These are phyloP conservation scores for Ascochyta viciae-villosae DNA, from an alignment of 2,329 filamentous ascomycete genomes.

Conservation along the genomic window DNA sequence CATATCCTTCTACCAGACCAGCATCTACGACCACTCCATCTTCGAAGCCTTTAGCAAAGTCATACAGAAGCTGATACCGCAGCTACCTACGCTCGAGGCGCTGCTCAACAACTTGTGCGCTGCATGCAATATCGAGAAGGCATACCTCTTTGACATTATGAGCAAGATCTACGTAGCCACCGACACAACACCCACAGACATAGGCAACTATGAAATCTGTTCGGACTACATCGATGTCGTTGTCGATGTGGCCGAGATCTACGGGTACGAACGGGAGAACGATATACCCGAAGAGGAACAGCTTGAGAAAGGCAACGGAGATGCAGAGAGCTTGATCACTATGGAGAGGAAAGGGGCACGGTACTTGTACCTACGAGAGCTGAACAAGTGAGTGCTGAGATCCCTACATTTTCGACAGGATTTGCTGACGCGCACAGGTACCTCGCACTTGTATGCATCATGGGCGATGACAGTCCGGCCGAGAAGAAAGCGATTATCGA, in stretches of 20 bases:
- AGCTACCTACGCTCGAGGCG: slow-evolving; percentile 89
- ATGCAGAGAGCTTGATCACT: slow-evolving; percentile 68
- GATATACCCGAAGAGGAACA: slow-evolving; percentile 29
- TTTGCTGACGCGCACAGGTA: slow-evolving; percentile 59
- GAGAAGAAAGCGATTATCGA: slow-evolving; percentile 85
- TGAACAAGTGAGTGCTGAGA: slow-evolving; percentile 65
- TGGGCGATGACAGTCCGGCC: slow-evolving; percentile 81
- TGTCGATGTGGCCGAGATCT: slow-evolving; percentile 94
- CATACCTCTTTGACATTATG: slow-evolving; percentile 95
- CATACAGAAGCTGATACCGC: slow-evolving; percentile 95
- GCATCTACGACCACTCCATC: slow-evolving; percentile 97
- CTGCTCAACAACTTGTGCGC: slow-evolving; percentile 93
- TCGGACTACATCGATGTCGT: slow-evolving; percentile 99
- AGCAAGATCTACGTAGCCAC: slow-evolving; percentile 99
- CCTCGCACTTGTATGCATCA: slow-evolving; percentile 81
- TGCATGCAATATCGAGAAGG: slow-evolving; percentile 95
- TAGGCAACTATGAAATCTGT: slow-evolving; percentile 97
- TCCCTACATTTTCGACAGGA: too few relatives aligned
- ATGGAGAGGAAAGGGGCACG: slow-evolving; percentile 65
- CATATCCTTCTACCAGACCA: slow-evolving; percentile 94
- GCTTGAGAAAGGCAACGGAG: slow-evolving; percentile 55
- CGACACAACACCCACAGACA: slow-evolving; percentile 90
- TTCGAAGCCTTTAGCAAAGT: slow-evolving; percentile 99
- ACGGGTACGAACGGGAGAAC: slow-evolving; percentile 70
- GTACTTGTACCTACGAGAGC: slow-evolving; percentile 70